Conservation (phyloP, 106 monocot genomes). For the Dioscorea zingiberensis region DNA sequence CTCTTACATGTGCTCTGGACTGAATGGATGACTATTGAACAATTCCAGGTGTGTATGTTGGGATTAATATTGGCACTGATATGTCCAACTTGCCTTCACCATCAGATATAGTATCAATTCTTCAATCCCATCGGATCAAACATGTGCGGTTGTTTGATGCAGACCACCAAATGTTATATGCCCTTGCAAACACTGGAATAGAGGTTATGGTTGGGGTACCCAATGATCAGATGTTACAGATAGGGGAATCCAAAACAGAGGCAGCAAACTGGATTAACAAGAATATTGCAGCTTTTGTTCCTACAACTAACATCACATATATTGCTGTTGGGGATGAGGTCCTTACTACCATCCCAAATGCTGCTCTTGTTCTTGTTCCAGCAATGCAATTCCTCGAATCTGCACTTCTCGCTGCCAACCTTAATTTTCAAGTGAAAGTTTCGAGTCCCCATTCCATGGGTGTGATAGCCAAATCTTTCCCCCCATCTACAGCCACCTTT, state of each 20-base stretch:
- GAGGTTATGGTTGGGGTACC: conserved; percentile 81
- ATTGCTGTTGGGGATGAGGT: conserved; percentile 83
- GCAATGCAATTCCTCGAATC: conserved; percentile 84
- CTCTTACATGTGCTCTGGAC: not conserved
- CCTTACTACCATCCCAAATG: conserved; percentile 71
- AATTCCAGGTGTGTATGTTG: conserved; percentile 64
- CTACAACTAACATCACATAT: conserved; percentile 80
- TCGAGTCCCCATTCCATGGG: conserved; percentile 74
- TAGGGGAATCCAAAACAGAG: conserved; percentile 54
- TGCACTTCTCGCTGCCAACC: conserved; percentile 76
- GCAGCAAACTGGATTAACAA: conserved; percentile 82
- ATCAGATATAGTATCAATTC: conserved; percentile 61
- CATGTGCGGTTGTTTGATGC: conserved; percentile 72
- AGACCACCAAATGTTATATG: conserved; percentile 63
- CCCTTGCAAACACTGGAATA: conserved; percentile 88
- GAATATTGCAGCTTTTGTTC: conserved; percentile 67
- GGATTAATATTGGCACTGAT: conserved; percentile 59
- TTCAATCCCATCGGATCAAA: conserved; percentile 49
- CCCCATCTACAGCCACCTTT: conserved; percentile 77
- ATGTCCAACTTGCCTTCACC: conserved; percentile 53
- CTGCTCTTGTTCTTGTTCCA: conserved; percentile 63
- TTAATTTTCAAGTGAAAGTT: conserved; percentile 76
- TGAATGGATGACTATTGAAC: not conserved
- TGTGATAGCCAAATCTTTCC: conserved; percentile 65
- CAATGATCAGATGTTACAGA: conserved; percentile 54